A percentile compares a stretch with the other conserved stretches of the same genome.
Evolutionary conservation across 768 basidiomycete species (phyloP).

Genomic region (Asterophora parasitica): DNA sequence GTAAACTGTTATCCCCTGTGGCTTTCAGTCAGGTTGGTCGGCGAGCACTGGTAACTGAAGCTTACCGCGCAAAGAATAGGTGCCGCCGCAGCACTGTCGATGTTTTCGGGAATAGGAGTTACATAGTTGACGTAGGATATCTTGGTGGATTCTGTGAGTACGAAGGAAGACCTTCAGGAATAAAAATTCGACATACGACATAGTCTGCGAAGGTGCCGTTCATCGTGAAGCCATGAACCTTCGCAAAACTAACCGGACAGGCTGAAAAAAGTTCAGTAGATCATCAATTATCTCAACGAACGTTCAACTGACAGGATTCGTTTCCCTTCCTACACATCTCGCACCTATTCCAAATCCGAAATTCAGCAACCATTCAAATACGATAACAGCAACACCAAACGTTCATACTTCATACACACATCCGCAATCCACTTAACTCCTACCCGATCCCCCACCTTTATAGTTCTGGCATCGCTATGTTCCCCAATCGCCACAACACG

Average conservation of each 20-base stretch:
- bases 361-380: neutral
- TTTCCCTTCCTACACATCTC: slow-evolving; percentile 67
- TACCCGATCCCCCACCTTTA: slow-evolving; percentile 72
- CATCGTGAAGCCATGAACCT: slow-evolving; percentile 55
- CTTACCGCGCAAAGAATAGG: slow-evolving; percentile 71
- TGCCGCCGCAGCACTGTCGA: slow-evolving; percentile 59
- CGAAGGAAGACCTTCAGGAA: neutral
- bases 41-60: neutral
- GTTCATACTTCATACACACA: slow-evolving; percentile 34
- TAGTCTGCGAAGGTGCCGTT: slow-evolving; percentile 73
- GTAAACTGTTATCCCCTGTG: slow-evolving; percentile 73
- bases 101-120: slow-evolving; percentile 67
- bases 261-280: slow-evolving; percentile 24
- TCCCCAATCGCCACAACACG: slow-evolving; percentile 72
- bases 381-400: neutral
- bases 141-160: slow-evolving; percentile 21
- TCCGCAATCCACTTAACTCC: slow-evolving; percentile 69
- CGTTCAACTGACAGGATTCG: slow-evolving; percentile 35
- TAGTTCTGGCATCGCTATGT: slow-evolving; percentile 38
- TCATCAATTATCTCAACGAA: neutral
- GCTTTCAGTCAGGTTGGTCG: neutral
- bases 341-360: too few species aligned
- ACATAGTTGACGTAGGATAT: slow-evolving; percentile 63
- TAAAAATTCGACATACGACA: slow-evolving; percentile 31
- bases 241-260: slow-evolving; percentile 38